Percentiles rank a stretch among this genome's conserved stretches.
Evolutionary conservation across 805 yeast genomes (phyloP).

Genomic region (Wickerhamomyces tratensis): DNA sequence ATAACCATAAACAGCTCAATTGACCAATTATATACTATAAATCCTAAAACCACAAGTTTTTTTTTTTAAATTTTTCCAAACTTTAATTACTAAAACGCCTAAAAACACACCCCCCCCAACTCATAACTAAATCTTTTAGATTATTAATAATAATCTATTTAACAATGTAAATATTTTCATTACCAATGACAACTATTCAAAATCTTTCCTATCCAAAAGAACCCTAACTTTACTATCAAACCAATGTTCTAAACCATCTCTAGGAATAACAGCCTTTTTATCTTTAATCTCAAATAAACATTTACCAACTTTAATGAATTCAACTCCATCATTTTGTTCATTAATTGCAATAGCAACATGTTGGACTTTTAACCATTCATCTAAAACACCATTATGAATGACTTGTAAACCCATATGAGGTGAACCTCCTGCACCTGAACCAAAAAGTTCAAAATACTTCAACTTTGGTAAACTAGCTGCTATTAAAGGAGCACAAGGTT

Average conservation of each 20-base stretch:
- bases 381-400: slow-evolving; percentile 42
- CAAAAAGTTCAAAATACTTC: slow-evolving; percentile 33
- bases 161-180: too few species aligned
- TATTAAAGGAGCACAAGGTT: slow-evolving; percentile 20
- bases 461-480: slow-evolving; percentile 18
- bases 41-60: too few species aligned
- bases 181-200: background rate
- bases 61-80: too few species aligned
- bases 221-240: slow-evolving; percentile 29
- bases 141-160: too few species aligned
- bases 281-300: slow-evolving; percentile 33
- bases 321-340: slow-evolving; percentile 18
- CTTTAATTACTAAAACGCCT: too few species aligned
- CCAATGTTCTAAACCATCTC: slow-evolving; percentile 38
- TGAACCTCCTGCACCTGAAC: slow-evolving; percentile 40
- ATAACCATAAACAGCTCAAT: too few species aligned
- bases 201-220: slow-evolving; percentile 3
- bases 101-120: too few species aligned
- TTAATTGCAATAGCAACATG: slow-evolving; percentile 37
- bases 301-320: slow-evolving; percentile 37
- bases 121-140: too few species aligned
- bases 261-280: slow-evolving; percentile 24
- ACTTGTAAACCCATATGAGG: slow-evolving; percentile 47
- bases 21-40: too few species aligned
- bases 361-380: slow-evolving; percentile 48